Conservation (phyloP, 2,329 filamentous ascomycete species). For the Trichoderma gracile region DNA sequence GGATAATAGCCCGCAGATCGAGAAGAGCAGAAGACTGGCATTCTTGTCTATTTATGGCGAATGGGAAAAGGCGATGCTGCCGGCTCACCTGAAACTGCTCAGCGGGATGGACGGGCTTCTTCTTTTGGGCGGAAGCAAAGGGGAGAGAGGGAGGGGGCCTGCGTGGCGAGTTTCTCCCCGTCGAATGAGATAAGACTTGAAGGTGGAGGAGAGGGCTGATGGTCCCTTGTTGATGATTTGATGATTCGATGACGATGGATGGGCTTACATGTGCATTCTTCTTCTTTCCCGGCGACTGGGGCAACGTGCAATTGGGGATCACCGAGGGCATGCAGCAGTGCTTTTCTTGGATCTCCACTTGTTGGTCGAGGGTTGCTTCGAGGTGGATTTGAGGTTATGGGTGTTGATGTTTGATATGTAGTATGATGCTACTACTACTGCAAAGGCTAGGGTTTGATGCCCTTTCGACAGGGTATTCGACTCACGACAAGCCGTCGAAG, state of each 20-base stretch:
- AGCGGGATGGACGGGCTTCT: neutral
- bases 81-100: slow-evolving; percentile 10
- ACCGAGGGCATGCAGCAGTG: neutral
- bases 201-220: too few species aligned
- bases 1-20: neutral
- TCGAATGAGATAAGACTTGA: neutral
- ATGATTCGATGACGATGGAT: neutral
- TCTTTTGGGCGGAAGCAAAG: neutral
- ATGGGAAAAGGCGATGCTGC: slow-evolving; percentile 17
- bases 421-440: neutral
- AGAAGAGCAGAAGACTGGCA: neutral
- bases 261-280: slow-evolving; percentile 3
- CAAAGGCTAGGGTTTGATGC: slow-evolving; percentile 5
- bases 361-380: slow-evolving; percentile 7
- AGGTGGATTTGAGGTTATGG: neutral
- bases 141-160: neutral
- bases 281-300: too few species aligned
- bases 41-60: slow-evolving; percentile 17
- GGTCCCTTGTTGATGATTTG: too few species aligned
- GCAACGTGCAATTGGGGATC: neutral
- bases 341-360: neutral
- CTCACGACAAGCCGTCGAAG: neutral
- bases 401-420: neutral
- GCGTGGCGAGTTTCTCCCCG: too few species aligned
- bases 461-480: neutral